phyloP scores from a whole-genome alignment of 2,329 filamentous ascomycete genomes.

The Acephala macrosclerotiorum region DNA sequence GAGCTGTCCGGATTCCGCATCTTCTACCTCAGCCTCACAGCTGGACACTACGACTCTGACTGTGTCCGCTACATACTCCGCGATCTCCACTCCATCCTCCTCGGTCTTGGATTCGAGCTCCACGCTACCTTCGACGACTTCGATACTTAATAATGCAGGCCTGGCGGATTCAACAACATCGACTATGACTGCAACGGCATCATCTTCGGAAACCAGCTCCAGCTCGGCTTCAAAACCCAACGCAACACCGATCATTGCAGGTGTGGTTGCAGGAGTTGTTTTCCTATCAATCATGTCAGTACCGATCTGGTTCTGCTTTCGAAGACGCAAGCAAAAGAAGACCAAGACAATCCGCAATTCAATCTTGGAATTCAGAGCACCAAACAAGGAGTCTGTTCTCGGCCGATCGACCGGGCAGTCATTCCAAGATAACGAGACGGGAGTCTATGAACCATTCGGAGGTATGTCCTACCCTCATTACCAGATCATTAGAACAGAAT shows the following conservation, averaged over 20 bases:
- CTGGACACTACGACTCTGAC: constrained; percentile 36
- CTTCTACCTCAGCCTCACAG: constrained; percentile 16
- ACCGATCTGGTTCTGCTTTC: constrained; percentile 32
- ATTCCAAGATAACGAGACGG: constrained; percentile 30
- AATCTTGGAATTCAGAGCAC: constrained; percentile 13
- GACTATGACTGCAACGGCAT: not conserved
- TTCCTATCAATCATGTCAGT: constrained; percentile 27
- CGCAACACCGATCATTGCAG: constrained; percentile 32
- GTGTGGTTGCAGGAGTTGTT: constrained; percentile 30
- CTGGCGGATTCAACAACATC: not conserved
- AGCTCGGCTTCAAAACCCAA: not conserved
- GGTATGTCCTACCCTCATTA: constrained; percentile 44
- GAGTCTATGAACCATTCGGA: constrained; percentile 55
- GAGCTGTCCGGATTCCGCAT: constrained; percentile 42
- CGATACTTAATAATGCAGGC: constrained; percentile 1
- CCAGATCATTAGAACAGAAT: constrained; percentile 1
- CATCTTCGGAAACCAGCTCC: not conserved
- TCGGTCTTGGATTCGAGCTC: not conserved
- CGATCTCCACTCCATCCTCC: constrained; percentile 2
- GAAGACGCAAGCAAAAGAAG: constrained; percentile 26
- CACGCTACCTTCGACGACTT: not conserved
- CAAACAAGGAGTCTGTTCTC: constrained; percentile 21
- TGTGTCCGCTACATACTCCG: constrained; percentile 12
- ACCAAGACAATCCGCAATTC: constrained; percentile 8
- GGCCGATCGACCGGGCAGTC: constrained; percentile 4